Percentiles rank a stretch among this genome's conserved stretches.
Conservation (phyloP, 805 yeast species). For the Saccharomycopsis vini region DNA sequence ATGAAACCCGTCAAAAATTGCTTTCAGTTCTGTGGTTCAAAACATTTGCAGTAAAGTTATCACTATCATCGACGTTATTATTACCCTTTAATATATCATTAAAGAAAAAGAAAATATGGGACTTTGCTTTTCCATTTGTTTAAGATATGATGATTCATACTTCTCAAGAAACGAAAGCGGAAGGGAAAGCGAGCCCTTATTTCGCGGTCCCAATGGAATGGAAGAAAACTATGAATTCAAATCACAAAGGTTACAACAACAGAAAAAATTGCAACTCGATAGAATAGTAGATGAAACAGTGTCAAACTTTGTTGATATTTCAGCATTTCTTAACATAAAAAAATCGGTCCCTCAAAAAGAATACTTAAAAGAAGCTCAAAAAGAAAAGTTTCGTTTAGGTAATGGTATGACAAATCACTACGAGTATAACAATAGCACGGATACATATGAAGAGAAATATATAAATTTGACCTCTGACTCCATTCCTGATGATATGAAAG, state of each 20-base stretch:
- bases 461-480: constrained; percentile 2
- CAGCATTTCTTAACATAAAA: constrained; percentile 4
- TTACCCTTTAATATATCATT: too few relatives aligned
- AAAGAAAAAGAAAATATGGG: too few relatives aligned
- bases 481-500: constrained; percentile 1
- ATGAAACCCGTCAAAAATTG: too few relatives aligned
- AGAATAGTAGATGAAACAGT: constrained; percentile 11
- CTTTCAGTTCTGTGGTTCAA: too few relatives aligned
- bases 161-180: not conserved
- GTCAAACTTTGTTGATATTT: constrained; percentile 12
- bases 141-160: constrained; percentile 3
- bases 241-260: constrained; percentile 4
- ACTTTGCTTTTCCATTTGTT: constrained; percentile 9
- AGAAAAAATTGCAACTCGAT: constrained; percentile 11
- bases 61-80: too few relatives aligned
- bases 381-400: constrained; percentile 10
- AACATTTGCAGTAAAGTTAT: too few relatives aligned
- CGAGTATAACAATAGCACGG: not conserved
- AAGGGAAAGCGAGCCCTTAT: not conserved
- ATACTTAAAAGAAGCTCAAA: not conserved
- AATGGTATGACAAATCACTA: constrained; percentile 12
- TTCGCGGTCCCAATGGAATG: constrained; percentile 1
- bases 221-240: not conserved
- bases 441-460: not conserved
- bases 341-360: constrained; percentile 6